Conservation (phyloP, 2,329 filamentous ascomycete genomes). For the Trichoderma lentiforme region DNA sequence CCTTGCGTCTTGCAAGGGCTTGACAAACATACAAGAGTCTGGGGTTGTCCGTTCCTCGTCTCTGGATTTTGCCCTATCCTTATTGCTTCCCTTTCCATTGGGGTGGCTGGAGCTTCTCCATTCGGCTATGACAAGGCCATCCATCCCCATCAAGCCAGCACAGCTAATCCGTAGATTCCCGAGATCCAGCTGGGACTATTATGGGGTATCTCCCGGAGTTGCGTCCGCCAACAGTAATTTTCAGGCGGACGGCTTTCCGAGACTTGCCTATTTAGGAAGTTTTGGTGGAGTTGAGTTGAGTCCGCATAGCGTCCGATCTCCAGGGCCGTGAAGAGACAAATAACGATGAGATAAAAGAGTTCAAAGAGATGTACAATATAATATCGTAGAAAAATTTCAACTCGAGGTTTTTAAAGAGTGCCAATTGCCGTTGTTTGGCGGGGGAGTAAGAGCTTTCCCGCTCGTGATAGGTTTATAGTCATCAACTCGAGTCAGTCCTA, state of each 20-base stretch:
- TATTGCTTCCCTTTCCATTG: neutral
- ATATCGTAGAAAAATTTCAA: too few species aligned
- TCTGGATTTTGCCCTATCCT: neutral
- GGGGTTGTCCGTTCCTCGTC: neutral
- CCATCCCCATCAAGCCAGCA: neutral
- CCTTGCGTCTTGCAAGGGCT: neutral
- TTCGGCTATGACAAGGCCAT: neutral
- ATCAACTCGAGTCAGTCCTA: fast-evolving
- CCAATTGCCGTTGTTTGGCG: too few species aligned
- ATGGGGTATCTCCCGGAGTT: neutral
- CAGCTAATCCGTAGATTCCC: neutral
- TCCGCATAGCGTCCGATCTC: neutral
- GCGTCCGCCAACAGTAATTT: neutral
- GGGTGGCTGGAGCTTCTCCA: neutral
- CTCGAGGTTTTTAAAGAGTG: too few species aligned
- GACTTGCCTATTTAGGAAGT: neutral
- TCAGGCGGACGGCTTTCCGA: neutral
- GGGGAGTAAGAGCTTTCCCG: neutral
- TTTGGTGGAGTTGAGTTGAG: neutral
- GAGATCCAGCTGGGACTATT: neutral
- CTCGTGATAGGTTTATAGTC: fast-evolving
- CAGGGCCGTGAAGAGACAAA: too few species aligned
- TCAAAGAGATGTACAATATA: neutral
- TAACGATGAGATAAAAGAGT: neutral
- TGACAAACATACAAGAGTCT: neutral